Evolutionary conservation across 2,329 filamentous ascomycete genomes (phyloP).

Genomic region (Fusarium secorum): DNA sequence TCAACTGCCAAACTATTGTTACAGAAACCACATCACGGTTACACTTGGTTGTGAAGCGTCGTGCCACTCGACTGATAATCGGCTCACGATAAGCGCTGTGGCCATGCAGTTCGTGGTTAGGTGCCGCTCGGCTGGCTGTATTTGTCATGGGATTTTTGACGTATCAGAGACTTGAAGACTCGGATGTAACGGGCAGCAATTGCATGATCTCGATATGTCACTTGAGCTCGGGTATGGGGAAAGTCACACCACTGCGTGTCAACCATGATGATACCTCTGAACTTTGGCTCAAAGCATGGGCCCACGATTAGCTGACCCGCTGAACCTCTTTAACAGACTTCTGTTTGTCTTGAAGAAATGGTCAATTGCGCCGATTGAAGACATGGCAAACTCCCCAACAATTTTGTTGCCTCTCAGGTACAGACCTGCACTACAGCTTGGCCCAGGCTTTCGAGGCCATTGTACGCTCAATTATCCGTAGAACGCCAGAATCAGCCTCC

Average conservation of each 20-base stretch:
- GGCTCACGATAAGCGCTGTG: constrained; percentile 19
- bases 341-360: neutral
- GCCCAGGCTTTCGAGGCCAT: neutral
- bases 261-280: constrained; percentile 9
- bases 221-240: constrained; percentile 2
- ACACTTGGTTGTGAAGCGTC: constrained; percentile 14
- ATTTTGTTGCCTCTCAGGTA: constrained; percentile 4
- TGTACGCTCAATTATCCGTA: neutral
- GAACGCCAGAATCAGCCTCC: constrained; percentile 9
- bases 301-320: constrained; percentile 19
- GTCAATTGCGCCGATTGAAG: neutral
- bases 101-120: constrained; percentile 17
- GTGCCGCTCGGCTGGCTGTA: neutral
- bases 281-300: constrained; percentile 2
- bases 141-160: constrained; percentile 3
- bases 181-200: constrained; percentile 20
- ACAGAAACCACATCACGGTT: neutral
- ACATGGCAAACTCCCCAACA: neutral
- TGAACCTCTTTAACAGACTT: neutral
- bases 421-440: neutral
- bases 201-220: constrained; percentile 29
- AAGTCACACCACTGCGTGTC: constrained; percentile 30
- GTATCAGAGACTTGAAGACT: constrained; percentile 9
- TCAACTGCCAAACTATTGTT: constrained; percentile 1
- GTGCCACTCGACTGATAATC: constrained; percentile 31